These are phyloP conservation scores for Nicotiana undulata DNA, from an alignment of 257 asterid species.

Conservation along the genomic window DNA sequence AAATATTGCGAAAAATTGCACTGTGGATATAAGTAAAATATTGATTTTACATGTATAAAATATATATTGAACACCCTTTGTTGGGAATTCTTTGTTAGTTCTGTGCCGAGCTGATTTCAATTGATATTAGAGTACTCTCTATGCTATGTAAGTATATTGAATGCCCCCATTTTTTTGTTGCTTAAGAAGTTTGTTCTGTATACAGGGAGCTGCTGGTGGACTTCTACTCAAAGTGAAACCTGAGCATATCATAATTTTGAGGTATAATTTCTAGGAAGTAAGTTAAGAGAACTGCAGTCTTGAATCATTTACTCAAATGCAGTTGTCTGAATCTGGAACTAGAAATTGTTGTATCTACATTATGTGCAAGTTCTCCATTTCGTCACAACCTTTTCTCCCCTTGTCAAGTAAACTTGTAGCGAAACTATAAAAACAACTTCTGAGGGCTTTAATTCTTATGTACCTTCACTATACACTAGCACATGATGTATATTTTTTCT, in stretches of 20 bases:
- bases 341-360: background rate
- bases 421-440: background rate
- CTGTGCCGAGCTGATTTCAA: background rate
- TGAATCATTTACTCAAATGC: background rate
- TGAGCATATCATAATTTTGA: slow-evolving; percentile 54
- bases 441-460: background rate
- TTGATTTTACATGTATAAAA: too few species aligned
- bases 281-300: background rate
- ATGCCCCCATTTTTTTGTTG: background rate
- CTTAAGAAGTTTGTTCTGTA: background rate
- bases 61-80: too few species aligned
- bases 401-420: background rate
- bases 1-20: too few species aligned
- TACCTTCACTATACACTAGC: background rate
- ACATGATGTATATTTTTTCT: background rate
- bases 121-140: background rate
- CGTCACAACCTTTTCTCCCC: background rate
- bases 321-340: background rate
- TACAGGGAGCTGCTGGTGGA: slow-evolving; percentile 55
- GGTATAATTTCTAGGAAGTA: slow-evolving; percentile 23
- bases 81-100: too few species aligned
- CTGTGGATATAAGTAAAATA: too few species aligned
- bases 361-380: background rate
- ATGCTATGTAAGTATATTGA: background rate
- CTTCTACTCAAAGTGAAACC: slow-evolving; percentile 36